Evolutionary conservation across 352 stramenopile species (phyloP).

Genomic region (Globisporangium cederbergense): DNA sequence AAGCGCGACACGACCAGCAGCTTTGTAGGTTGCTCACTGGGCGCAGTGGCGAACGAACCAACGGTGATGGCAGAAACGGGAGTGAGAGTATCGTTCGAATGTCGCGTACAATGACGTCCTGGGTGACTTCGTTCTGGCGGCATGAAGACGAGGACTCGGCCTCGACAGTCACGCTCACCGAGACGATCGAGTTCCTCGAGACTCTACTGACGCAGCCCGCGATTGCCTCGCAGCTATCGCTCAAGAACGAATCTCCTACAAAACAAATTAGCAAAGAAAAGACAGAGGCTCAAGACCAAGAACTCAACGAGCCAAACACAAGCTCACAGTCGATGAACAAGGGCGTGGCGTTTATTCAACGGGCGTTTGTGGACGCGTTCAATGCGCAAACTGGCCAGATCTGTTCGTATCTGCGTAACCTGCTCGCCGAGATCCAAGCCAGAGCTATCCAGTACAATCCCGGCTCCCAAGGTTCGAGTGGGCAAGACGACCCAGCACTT

Average conservation of each 20-base stretch:
- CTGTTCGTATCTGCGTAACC: background rate
- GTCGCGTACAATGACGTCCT: background rate
- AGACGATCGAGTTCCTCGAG: background rate
- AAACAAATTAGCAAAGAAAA: background rate
- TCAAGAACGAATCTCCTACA: too few species aligned
- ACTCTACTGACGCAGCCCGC: background rate
- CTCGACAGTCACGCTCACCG: background rate
- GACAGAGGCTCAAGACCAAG: background rate
- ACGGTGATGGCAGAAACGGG: background rate
- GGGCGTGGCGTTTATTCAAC: background rate
- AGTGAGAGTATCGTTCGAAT: background rate
- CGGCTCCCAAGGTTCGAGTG: background rate
- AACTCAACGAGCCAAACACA: background rate
- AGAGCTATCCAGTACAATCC: background rate
- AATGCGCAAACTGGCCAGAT: background rate
- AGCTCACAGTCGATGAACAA: background rate
- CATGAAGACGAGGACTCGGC: background rate
- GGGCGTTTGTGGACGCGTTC: background rate
- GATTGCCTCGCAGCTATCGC: background rate
- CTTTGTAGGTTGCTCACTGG: conserved; percentile 7
- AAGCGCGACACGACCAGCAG: background rate
- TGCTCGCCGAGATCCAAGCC: background rate
- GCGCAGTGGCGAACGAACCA: background rate
- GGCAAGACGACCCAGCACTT: background rate
- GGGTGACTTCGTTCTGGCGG: background rate